Base-by-base conservation (phyloP, 139 green algal genomes). In the Auxenochlorella pyrenoidosa region DNA sequence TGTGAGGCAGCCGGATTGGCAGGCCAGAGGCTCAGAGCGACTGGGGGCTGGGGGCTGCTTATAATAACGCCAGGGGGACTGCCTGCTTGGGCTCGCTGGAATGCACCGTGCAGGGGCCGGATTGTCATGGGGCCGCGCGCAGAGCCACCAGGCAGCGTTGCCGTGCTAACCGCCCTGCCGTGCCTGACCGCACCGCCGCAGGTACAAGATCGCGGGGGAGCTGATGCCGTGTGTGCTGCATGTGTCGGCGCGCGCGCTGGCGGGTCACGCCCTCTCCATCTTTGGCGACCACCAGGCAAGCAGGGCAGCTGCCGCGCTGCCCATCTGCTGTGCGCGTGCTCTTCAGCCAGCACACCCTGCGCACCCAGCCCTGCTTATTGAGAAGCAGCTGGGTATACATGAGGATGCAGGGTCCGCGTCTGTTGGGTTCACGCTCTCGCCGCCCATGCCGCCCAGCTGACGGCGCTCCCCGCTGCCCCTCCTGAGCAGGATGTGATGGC, bases 201-300 rank as follows among this genome's bases (percentile, higher is more conserved):
- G 68, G 68, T 75, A 94, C 92, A 94, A 94, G 89, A 94, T 94
- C 4, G 88, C 89, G 1, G 92, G 92, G 34, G 92, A 94, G 89
- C 88, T 94, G 76, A 89, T 92, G 60, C 92, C 92, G 6, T 93
- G 89, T 81, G 92, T 94, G 75, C 84, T 94, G 63, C 92, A 94
- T 72, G 90, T 94, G 44, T 86, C 92, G 0, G 92, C 92, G 1
- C 87, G 92, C 58, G 89, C 92, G 2, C 78, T 94, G 41, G 92
- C 92, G 41, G 90, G 90, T 26, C 88, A 94, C 44, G 90, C 92
- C 15, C 90, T 94, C 19, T 91, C 85, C 87, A 94, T 94, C 84
- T 94, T 94, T 82, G 92, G 92, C 19, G 92, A 94, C 88, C 92
- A 94, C 84, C 90, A 94, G 91, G 88, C 86, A 51, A 28, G 79